A percentile compares a stretch with the other conserved stretches of the same genome.
These are phyloP conservation scores for Lasiosphaeria ovina DNA, from an alignment of 495 filamentous ascomycete genomes.

Conservation along the genomic window DNA sequence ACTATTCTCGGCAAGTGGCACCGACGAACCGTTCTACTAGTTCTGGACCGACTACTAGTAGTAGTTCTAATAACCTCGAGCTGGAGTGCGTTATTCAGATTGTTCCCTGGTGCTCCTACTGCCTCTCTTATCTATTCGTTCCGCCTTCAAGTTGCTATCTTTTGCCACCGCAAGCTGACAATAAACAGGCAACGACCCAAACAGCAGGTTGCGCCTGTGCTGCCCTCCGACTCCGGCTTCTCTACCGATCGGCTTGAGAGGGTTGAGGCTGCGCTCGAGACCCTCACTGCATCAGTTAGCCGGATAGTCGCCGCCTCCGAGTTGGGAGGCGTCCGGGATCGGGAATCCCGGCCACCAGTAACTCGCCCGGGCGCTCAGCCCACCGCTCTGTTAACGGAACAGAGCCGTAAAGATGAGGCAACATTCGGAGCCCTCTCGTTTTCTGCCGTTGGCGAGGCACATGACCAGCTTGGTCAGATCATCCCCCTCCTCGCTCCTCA, in stretches of 20 bases:
- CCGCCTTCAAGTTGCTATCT: no score
- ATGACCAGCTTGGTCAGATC: conserved; percentile 20
- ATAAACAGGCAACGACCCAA: not conserved
- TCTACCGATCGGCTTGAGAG: not conserved
- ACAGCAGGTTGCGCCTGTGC: not conserved
- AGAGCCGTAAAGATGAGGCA: not conserved
- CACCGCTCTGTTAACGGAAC: not conserved
- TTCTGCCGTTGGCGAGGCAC: not conserved
- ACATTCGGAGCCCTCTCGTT: not conserved
- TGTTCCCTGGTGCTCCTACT: no score
- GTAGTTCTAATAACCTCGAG: no score
- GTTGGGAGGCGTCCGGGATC: not conserved
- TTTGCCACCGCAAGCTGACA: no score
- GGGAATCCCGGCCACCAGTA: not conserved
- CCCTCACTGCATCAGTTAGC: conserved; percentile 3
- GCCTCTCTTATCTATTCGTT: no score
- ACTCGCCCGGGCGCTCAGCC: no score
- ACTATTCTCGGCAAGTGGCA: conserved; percentile 15
- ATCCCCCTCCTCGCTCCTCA: not conserved
- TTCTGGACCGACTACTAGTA: no score
- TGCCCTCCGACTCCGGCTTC: not conserved
- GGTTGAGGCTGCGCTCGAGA: conserved; percentile 6
- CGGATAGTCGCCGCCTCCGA: conserved; percentile 2
- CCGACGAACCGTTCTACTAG: not conserved
- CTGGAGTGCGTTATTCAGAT: no score